Base-by-base conservation (phyloP, 148 eudicot species). In the Pouteria glomerata region DNA sequence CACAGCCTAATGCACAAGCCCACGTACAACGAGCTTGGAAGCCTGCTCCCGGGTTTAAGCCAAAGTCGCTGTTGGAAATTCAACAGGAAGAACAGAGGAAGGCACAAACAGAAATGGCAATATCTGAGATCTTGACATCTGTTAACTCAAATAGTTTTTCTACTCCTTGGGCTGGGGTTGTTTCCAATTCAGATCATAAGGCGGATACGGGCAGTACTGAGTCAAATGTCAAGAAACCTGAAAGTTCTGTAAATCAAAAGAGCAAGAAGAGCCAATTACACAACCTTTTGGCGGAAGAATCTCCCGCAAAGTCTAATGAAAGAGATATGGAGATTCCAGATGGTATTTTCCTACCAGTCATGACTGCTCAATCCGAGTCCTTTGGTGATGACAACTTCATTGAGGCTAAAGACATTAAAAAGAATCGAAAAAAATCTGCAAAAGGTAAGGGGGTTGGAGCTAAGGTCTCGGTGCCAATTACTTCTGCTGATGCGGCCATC, bases 381-480 rank as follows among this genome's bases (percentile, higher is more conserved):
- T 61, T 79, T 45, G 84, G 52, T 66, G 85, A 88, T 78, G 90
- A 75, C 75, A 85, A 76, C 78, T 96, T 95, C 60, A 92, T 92
- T 62, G 94, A 92, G 77, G 94, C 97, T 56, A 96, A 96, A 85
- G 99, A 90, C 47, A 85, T 88, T 21, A 96, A 92, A 81, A 96
- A 85, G 86, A 85, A 87, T 72, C 94, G 99, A 41, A 96, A 90
- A 80, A 96, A 87, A 84, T 84, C 92, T 31, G 90, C 92, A 18
- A 96, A 96, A 77, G 80, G 88, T 57, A 96, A 96, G 82, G 82
- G 73, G 71, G 78, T 85, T 37, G 88, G 66, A 69, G 73, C 78
- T 27, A 96, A 89, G 79, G 86, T 55, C 58, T 77, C 82, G 42
- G 73, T 71, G 26, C 68, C 89, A 2, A 73, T 48, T 41, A 31